Evolutionary conservation across 306 rosid species (phyloP).

Genomic region (Ochetophila trinervis): DNA sequence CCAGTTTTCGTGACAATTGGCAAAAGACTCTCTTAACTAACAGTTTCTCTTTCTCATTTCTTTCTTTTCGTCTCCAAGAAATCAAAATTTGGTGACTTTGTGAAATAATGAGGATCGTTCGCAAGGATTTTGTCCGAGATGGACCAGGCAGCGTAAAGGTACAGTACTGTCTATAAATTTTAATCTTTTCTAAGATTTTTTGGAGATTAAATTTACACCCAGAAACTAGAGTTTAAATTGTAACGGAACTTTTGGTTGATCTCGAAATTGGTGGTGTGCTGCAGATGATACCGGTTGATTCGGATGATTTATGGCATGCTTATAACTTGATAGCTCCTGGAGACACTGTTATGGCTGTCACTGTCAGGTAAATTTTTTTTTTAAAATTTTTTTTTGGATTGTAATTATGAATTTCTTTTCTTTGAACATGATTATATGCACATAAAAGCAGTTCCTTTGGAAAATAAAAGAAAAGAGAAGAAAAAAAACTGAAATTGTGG

Average conservation of each 20-base stretch:
- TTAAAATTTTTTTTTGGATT: neutral
- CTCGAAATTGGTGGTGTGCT: slow-evolving; percentile 5
- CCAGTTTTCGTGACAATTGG: too few species aligned
- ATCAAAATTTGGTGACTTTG: neutral
- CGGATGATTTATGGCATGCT: slow-evolving; percentile 90
- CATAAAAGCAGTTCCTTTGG: neutral
- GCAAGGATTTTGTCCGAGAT: slow-evolving; percentile 48
- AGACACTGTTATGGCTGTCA: slow-evolving; percentile 76
- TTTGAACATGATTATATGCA: neutral
- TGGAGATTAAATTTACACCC: neutral
- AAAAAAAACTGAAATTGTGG: too few species aligned
- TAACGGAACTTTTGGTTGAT: slow-evolving; percentile 19
- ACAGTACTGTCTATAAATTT: neutral
- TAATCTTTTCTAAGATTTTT: neutral
- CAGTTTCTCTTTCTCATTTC: neutral
- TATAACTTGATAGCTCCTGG: slow-evolving; percentile 87
- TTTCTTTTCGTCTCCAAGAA: too few species aligned
- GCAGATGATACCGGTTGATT: slow-evolving; percentile 87
- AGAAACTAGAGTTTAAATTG: neutral
- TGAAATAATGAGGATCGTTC: slow-evolving; percentile 69
- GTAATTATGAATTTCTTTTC: neutral
- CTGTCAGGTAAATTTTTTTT: slow-evolving; percentile 58
- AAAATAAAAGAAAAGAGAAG: too few species aligned
- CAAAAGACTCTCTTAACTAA: neutral
- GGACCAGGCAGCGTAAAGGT: slow-evolving; percentile 99